Evolutionary conservation across 257 asterid genomes (phyloP), one percentile per base, ranked within the genome.

Genomic region (Rhazya stricta): DNA sequence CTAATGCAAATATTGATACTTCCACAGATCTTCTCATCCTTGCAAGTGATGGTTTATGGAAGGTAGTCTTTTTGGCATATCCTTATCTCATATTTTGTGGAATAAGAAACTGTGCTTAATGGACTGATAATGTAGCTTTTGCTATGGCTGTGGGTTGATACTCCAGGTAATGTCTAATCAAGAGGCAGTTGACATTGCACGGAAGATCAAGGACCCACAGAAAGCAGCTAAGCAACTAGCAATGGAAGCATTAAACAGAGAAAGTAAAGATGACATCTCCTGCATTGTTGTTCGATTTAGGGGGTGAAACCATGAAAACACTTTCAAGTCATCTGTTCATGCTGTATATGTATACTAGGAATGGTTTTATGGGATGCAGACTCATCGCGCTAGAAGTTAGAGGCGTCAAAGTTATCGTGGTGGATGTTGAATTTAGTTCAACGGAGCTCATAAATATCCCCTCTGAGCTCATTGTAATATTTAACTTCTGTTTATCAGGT

Each of bases 21-120:
- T 89, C 88, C 23, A 83, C 91, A 2, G 96, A 93, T 32, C 79
- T 91, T 73, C 90, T 93, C 57, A 93, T 93, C 83, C 96, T 93
- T 61, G 98, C 98, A 13, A 93, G 98, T 61, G 98, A 93, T 77
- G 98, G 98, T 69, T 67, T 93, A 74, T 93, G 98, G 98, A 93
- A 93, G 98, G 98, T 88, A 43, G 34, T 7, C 51, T 54, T 73
- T 42, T 32, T 54, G 13, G 48, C 48, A 37, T 62, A 19, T 21
- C 25, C 41, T 56, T 61, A 43, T 41, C 62, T 69, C 12, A 25
- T 10, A 6, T 25, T 18, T 15, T 41, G 6, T 72, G 37, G 29
- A 16, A 23, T 18, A 32, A 37, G 53, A 61, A 53, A 42, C 69
- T 74, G 29, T 12, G n/a, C 9, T 30, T 43, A 23, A 29, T 9